Base-by-base conservation (phyloP, 768 basidiomycete species). In the Trametopsis cervina region DNA sequence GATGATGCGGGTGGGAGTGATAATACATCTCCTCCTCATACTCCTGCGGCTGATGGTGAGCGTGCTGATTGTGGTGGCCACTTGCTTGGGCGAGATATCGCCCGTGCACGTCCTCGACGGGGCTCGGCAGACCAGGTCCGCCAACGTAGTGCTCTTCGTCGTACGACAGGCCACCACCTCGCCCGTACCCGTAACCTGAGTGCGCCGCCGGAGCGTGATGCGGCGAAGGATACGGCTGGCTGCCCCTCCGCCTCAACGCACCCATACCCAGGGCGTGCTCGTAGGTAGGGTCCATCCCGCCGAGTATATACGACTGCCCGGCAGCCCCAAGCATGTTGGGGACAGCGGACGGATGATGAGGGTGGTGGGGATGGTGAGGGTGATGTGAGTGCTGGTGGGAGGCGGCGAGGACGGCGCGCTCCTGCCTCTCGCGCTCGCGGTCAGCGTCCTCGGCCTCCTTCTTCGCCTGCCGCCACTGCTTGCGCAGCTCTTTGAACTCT, bases 401-500 rank as follows among this genome's bases (percentile, higher is more conserved):
- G 9, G 15, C 29, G 29, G 29, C 29, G 15, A 33, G 7, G 29
- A 33, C 46, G 24, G 40, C 21, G 20, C 41, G 49, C 22, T 46
- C 54, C 24, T 56, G 50, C 11, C 54, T 51, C 36, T 48, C 54
- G 23, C 57, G 55, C 17, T 60, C 57, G 22, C 56, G 57, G 17
- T 57, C 54, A 15, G 50, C 52, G 12, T 62, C 61, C 21, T 62
- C 61, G 13, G 47, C 66, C 60, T 91, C 89, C 66, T 94, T 92
- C 72, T 94, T 96, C 56, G 82, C 78, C 70, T 90, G 90, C 36
- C 93, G 83, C 93, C 95, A 96, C 57, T 87, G 85, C 66, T 94
- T 97, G 48, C 95, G 83, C 58, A 97, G 80, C 62, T 98, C 95
- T 61, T 95, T 97, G 76, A 98, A 99, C 72, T 98, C 95, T 97